Percentiles rank a stretch among this genome's conserved stretches.
These are phyloP conservation scores for Globisporangium splendens DNA, from an alignment of 352 stramenopile species.

Conservation along the genomic window DNA sequence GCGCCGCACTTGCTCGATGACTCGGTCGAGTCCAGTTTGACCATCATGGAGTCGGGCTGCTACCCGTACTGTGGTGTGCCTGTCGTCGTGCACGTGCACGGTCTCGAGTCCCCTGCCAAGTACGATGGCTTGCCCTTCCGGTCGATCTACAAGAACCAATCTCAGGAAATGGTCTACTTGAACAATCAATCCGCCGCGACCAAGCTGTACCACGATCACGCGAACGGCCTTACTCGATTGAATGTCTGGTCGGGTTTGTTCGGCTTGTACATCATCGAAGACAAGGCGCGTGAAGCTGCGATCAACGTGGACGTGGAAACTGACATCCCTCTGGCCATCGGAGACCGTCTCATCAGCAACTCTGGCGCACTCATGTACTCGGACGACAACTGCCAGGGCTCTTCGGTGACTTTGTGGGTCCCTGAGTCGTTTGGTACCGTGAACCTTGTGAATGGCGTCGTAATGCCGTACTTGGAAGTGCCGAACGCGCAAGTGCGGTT, in stretches of 20 bases:
- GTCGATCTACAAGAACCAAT: conserved; percentile 72
- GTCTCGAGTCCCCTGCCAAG: conserved; percentile 56
- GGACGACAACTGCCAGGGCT: conserved; percentile 49
- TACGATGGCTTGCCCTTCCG: conserved; percentile 57
- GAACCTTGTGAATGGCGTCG: conserved; percentile 72
- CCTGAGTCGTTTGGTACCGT: conserved; percentile 58
- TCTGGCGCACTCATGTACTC: conserved; percentile 60
- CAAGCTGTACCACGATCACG: conserved; percentile 76
- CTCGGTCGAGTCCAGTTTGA: conserved; percentile 39
- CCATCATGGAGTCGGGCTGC: conserved; percentile 44
- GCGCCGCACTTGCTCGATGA: conserved; percentile 45
- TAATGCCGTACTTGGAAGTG: conserved; percentile 68
- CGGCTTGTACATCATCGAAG: conserved; percentile 57
- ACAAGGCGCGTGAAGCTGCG: conserved; percentile 37
- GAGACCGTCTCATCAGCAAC: conserved; percentile 47
- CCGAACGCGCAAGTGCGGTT: conserved; percentile 59
- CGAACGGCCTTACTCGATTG: conserved; percentile 57
- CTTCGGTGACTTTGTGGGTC: conserved; percentile 42
- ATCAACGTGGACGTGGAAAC: conserved; percentile 55
- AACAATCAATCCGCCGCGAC: conserved; percentile 70
- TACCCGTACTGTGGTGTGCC: conserved; percentile 68
- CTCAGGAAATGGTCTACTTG: conserved; percentile 40
- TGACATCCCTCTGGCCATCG: conserved; percentile 59
- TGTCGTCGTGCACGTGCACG: conserved; percentile 55
- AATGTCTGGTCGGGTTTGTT: conserved; percentile 64